Base-by-base conservation (phyloP, 371 early-diverging fungal genomes). In the Mycotypha africana region DNA sequence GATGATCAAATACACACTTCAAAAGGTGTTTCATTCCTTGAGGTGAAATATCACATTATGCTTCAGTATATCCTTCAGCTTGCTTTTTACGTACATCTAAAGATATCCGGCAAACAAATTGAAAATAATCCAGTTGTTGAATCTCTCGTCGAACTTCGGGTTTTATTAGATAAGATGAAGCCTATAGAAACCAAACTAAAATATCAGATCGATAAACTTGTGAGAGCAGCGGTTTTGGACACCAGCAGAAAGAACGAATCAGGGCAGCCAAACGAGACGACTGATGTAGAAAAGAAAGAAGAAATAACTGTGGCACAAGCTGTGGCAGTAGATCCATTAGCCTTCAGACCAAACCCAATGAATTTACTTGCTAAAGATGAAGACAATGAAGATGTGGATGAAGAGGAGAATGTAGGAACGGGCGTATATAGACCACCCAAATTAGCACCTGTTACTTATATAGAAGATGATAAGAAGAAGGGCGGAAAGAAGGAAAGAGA, bases 191-290 rank as follows among this genome's bases (percentile, higher is more conserved):
- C 76, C 40, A 90, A 93, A 52, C 78, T 97, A 33, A 90, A 92
- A 67, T 97, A 95, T 67, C 97, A 95, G 74, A 90, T 97, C 49
- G 95, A 95, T 58, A 96, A 95, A 70, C 76, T 97, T 21, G 80
- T 96, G n/a, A 78, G 86, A 34, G 73, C 81, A 8, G 83, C 90
- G 12, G 77, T 78, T 6, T 60, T 82, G 20, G 80, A 72, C 19
- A 56, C 36, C 8, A 26, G 43, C 23, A 42, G 48, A 17, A 47
- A 54, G 28, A 37, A 33, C n/a, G n/a, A 44, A 12, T n/a, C n/a
- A n/a, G n/a, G n/a, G n/a, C n/a, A n/a, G n/a, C n/a, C n/a, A n/a
- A n/a, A n/a, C n/a, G n/a, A n/a, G n/a, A 8, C 42, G 12, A 19
- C 38, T 8, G 30, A 6, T 28, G 38, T 38, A 9, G 28, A 32